Conservation (phyloP, 768 basidiomycete genomes). For the Lactarius sp. region DNA sequence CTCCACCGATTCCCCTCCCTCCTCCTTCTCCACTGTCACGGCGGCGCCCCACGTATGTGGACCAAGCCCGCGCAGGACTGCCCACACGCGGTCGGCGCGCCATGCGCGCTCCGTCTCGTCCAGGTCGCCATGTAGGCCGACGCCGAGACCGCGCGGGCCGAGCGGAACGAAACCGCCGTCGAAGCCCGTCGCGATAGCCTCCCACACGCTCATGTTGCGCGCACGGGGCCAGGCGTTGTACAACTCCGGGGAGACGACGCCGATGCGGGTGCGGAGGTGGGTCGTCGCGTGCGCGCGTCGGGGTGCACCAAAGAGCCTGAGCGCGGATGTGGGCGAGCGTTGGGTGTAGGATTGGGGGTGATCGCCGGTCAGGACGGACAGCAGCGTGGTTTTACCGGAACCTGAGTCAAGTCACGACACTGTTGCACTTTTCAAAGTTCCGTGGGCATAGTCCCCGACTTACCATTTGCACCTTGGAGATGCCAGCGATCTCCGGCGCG, state of each 20-base stretch:
- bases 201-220: slow-evolving; percentile 41
- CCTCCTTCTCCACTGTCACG: neutral
- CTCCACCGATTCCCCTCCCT: slow-evolving; percentile 26
- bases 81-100: slow-evolving; percentile 44
- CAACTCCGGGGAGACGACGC: slow-evolving; percentile 84
- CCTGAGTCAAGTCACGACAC: slow-evolving; percentile 43
- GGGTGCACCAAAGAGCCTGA: slow-evolving; percentile 57
- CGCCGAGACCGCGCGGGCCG: slow-evolving; percentile 43
- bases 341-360: slow-evolving; percentile 94
- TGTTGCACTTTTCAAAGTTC: neutral
- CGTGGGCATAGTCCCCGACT: slow-evolving; percentile 1
- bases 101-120: slow-evolving; percentile 37
- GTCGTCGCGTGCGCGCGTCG: slow-evolving; percentile 66
- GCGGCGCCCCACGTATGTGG: slow-evolving; percentile 45
- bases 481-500: slow-evolving; percentile 84
- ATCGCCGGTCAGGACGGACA: slow-evolving; percentile 87
- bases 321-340: slow-evolving; percentile 34
- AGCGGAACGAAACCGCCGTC: slow-evolving; percentile 71
- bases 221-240: slow-evolving; percentile 85
- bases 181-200: slow-evolving; percentile 85
- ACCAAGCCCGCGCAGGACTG: slow-evolving; percentile 62
- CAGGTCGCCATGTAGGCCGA: slow-evolving; percentile 36
- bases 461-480: slow-evolving; percentile 84
- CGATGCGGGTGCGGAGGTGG: slow-evolving; percentile 59
- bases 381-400: slow-evolving; percentile 91